Percentiles rank a stretch among this genome's conserved stretches.
phyloP scores from a whole-genome alignment of 208 protist species.

The Trypanosoma melophagium region DNA sequence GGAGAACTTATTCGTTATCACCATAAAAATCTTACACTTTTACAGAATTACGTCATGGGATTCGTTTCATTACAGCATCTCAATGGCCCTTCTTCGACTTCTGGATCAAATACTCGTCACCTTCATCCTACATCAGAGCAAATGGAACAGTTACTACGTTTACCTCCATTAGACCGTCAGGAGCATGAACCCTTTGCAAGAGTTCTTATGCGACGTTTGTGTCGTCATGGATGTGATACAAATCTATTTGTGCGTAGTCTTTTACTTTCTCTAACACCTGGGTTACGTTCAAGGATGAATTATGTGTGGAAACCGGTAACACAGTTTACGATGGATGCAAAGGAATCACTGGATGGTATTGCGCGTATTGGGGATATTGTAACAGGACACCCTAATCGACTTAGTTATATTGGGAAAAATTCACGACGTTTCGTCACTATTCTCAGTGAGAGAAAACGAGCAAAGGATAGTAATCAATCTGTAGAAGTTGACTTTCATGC shows the following conservation, averaged over 20 bases:
- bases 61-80: constrained; percentile 37
- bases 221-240: constrained; percentile 47
- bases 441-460: constrained; percentile 15
- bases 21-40: constrained; percentile 43
- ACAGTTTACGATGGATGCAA: constrained; percentile 18
- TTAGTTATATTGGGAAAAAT: constrained; percentile 42
- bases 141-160: constrained; percentile 42
- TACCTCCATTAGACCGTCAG: constrained; percentile 63
- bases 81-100: constrained; percentile 32
- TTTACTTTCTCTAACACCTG: constrained; percentile 70
- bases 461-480: constrained; percentile 16
- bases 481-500: neutral
- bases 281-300: constrained; percentile 63
- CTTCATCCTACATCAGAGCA: constrained; percentile 26
- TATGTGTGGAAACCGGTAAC: constrained; percentile 51
- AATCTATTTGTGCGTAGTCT: constrained; percentile 68
- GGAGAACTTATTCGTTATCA: constrained; percentile 75
- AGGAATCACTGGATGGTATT: constrained; percentile 11
- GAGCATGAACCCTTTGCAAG: constrained; percentile 71
- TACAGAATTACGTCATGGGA: constrained; percentile 52
- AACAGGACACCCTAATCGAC: constrained; percentile 48
- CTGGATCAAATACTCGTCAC: constrained; percentile 19
- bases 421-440: constrained; percentile 38
- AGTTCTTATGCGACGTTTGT: constrained; percentile 65
- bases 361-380: constrained; percentile 58